Base-by-base conservation (phyloP, 2,329 filamentous ascomycete species). In the Talaromyces verruculosus region DNA sequence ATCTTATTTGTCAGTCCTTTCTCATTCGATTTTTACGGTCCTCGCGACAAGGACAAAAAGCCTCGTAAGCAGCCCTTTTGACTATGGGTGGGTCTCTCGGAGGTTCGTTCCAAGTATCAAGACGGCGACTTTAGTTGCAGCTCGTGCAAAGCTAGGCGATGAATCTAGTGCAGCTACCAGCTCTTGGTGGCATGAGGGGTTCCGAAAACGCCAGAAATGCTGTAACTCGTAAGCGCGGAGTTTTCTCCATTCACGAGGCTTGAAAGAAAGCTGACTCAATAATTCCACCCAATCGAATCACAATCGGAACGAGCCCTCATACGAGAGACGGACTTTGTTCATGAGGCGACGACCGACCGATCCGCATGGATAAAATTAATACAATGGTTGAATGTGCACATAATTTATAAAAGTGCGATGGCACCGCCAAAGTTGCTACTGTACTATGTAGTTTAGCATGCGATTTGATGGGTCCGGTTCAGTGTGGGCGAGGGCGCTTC, bases 161-260 rank as follows among this genome's bases (percentile, higher is more conserved):
- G 28, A 19, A 55, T 33, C 51, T 11, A 37, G 59, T 61, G 45
- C 61, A 33, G 61, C 33, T 53, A 63, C 47, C 30, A 41, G 30
- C n/a, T 45, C 25, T 25, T 4, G 25, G 25, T 25, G 3, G 25
- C 25, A 25, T 25, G 25, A 3, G 25, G 43, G 22, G 45, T 53
- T n/a, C 60, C 19, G 22, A 30, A 39, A 33, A 35, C 30, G 47
- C 35, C 47, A 22, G 25, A 33, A 41, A 53, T 39, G n/a, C 22
- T 11, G 37, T 35, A 41, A 41, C 22, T 39, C 11, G 53, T 39
- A 37, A 57, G 53, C 47, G 61, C 47, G 47, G 45, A 33, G n/a
- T 39, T 45, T n/a, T 25, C 17, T 13, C 35, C 47, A 63, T 22
- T 63, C 33, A 30, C 33, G 28, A 19, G 47, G 47, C 35, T 41